Evolutionary conservation across 768 basidiomycete genomes (phyloP).

Genomic region (Leccinum obscurum): DNA sequence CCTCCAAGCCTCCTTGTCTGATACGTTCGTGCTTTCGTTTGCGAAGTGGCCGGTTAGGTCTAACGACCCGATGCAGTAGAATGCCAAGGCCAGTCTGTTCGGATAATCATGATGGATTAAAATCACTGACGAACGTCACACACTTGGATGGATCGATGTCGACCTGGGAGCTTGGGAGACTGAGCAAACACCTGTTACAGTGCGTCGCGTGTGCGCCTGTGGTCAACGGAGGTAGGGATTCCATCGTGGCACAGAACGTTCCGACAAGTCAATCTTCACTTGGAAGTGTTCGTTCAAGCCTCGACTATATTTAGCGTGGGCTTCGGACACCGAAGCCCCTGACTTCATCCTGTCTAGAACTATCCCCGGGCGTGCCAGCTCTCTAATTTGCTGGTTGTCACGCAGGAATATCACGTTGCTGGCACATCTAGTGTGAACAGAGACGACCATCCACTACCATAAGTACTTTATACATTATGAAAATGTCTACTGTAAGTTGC

Average conservation of each 20-base stretch:
- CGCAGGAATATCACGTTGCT: not conserved
- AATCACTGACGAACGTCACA: slow-evolving; percentile 23
- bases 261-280: not conserved
- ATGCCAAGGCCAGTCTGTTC: slow-evolving; percentile 75
- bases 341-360: not conserved
- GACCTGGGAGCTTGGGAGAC: slow-evolving; percentile 67
- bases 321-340: not conserved
- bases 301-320: not conserved
- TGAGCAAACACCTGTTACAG: slow-evolving; percentile 65
- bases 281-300: not conserved
- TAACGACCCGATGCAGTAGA: slow-evolving; percentile 85
- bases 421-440: not conserved
- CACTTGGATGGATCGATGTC: slow-evolving; percentile 76
- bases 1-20: slow-evolving; percentile 63
- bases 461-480: not conserved
- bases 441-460: not conserved
- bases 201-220: slow-evolving; percentile 62
- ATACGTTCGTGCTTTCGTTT: slow-evolving; percentile 40
- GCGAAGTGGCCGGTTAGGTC: slow-evolving; percentile 65
- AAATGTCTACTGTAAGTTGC: too few relatives aligned
- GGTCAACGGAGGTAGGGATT: slow-evolving; percentile 32
- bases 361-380: not conserved
- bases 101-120: slow-evolving; percentile 13
- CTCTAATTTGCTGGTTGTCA: not conserved
- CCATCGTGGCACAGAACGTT: slow-evolving; percentile 10